Evolutionary conservation across 2,329 filamentous ascomycete genomes (phyloP).

Genomic region (Didymella sp.): DNA sequence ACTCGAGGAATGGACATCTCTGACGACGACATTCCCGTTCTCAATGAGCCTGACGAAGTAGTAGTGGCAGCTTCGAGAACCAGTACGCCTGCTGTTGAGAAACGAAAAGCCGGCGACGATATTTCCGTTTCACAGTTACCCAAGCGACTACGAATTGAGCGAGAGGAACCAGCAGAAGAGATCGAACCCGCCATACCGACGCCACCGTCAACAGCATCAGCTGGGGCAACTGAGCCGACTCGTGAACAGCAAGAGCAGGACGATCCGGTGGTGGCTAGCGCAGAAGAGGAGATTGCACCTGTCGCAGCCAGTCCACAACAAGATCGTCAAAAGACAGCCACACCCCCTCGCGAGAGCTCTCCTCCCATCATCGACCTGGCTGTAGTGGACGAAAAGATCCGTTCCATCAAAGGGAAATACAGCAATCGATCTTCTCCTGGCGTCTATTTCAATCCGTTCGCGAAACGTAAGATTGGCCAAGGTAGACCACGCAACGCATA

Average conservation of each 20-base stretch:
- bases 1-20: not conserved
- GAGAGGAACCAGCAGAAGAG: not conserved
- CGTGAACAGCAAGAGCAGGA: not conserved
- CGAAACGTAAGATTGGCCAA: slow-evolving; percentile 44
- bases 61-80: not conserved
- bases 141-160: slow-evolving; percentile 8
- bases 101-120: slow-evolving; percentile 7
- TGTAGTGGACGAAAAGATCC: slow-evolving; percentile 1
- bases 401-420: slow-evolving; percentile 38
- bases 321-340: not conserved
- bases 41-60: not conserved
- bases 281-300: not conserved
- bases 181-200: not conserved
- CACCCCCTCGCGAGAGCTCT: not conserved
- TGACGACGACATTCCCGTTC: not conserved
- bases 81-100: not conserved
- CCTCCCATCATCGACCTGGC: slow-evolving; percentile 2
- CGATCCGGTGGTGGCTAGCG: not conserved
- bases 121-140: not conserved
- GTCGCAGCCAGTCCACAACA: not conserved
- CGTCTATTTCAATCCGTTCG: slow-evolving; percentile 56
- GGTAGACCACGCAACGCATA: slow-evolving; percentile 54
- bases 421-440: slow-evolving; percentile 45
- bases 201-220: not conserved
- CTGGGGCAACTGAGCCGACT: not conserved